These are phyloP conservation scores for Peniophora sp. DNA, from an alignment of 1,284 basidiomycete species.

Conservation along the genomic window DNA sequence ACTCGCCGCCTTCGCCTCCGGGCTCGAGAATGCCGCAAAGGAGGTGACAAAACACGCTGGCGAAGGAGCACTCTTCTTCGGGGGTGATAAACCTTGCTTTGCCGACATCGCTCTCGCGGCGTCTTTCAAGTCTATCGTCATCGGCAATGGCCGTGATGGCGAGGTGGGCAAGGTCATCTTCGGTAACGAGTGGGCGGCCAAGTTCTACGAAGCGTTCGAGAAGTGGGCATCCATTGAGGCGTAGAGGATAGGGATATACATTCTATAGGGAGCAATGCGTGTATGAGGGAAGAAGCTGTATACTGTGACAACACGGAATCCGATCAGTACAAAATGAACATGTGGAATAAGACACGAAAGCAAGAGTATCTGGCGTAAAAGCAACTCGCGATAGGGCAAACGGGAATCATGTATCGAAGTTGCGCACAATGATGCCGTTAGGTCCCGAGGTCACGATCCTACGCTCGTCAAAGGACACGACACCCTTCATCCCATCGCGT, in stretches of 20 bases:
- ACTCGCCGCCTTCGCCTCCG: not conserved
- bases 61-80: not conserved
- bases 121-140: not conserved
- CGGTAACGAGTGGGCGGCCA: not conserved
- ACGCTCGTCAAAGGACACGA: slow-evolving; percentile 67
- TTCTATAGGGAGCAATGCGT: no score
- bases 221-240: not conserved
- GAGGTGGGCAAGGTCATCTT: not conserved
- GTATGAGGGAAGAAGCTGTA: no score
- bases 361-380: no score
- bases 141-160: not conserved
- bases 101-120: not conserved
- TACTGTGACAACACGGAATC: no score
- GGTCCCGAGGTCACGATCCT: slow-evolving; percentile 51
- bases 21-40: not conserved
- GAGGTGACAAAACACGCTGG: not conserved
- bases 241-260: no score
- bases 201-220: not conserved
- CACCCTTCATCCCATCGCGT: slow-evolving; percentile 23
- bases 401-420: slow-evolving; percentile 55
- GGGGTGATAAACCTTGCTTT: not conserved
- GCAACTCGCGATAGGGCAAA: no score
- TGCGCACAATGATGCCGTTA: slow-evolving; percentile 47
- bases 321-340: not conserved
- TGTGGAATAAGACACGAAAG: not conserved